These are phyloP conservation scores for Tolypocladium guangdongense DNA, from an alignment of 2,329 filamentous ascomycete genomes.

Conservation along the genomic window DNA sequence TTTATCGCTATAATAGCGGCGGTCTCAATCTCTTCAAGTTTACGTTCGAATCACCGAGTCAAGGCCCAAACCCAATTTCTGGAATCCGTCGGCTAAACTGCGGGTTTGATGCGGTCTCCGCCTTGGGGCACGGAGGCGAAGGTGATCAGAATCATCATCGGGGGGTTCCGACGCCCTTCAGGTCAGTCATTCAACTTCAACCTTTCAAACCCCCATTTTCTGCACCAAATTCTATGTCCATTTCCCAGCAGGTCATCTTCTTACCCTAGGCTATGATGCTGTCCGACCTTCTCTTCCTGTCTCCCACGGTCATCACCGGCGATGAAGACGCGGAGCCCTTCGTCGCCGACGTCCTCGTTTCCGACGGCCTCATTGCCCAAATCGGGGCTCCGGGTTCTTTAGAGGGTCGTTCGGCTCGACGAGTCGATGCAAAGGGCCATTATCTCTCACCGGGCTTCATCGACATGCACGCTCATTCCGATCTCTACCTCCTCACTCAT, in stretches of 20 bases:
- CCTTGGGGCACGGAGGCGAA: too few relatives aligned
- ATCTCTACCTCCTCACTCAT: slow-evolving; percentile 12
- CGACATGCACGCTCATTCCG: slow-evolving; percentile 15
- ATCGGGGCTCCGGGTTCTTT: slow-evolving; percentile 8
- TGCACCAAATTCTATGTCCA: not conserved
- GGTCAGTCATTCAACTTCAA: not conserved
- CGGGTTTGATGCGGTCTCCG: too few relatives aligned
- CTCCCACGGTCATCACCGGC: slow-evolving; percentile 11
- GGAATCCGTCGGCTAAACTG: too few relatives aligned
- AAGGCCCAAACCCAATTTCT: too few relatives aligned
- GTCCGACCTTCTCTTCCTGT: slow-evolving; percentile 9
- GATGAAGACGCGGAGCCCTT: slow-evolving; percentile 9
- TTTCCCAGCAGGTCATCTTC: not conserved
- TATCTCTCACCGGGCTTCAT: slow-evolving; percentile 13
- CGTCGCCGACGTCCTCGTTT: slow-evolving; percentile 11
- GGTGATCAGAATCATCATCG: too few relatives aligned
- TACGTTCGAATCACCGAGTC: too few relatives aligned
- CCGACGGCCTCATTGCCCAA: slow-evolving; percentile 8
- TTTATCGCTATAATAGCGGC: too few relatives aligned
- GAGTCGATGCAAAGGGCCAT: slow-evolving; percentile 8
- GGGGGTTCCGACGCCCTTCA: not conserved
- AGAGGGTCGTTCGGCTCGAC: slow-evolving; percentile 3
- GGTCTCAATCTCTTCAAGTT: too few relatives aligned
- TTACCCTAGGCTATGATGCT: not conserved
- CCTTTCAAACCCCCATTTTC: not conserved